Base-by-base conservation (phyloP, 805 yeast genomes). In the Barnettozyma pratensis region DNA sequence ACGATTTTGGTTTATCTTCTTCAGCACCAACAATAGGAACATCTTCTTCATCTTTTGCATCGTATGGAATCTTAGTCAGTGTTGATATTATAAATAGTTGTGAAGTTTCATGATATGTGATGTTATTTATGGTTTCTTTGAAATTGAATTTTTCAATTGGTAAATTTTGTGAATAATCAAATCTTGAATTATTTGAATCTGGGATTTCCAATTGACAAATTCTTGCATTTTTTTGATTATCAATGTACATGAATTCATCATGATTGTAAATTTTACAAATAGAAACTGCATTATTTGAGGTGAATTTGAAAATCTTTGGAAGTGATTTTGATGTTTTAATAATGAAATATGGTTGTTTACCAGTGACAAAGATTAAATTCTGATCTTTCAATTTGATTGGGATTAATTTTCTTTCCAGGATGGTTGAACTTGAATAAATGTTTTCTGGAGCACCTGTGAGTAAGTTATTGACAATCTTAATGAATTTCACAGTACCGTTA, bases 361-460 rank as follows among this genome's bases (percentile, higher is more conserved):
- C 96, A 2, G 92, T 81, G 3, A 88, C 77, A 56, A 87, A 75
- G 1, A 88, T 75, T 14, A 80, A 73, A 0, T 81, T 74, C 50
- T 74, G 72, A 1, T 83, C 87, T 53, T 77, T 77, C 42, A 81
- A 69, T 50, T 79, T 74, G 74, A 52, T 85, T 67, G 61, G 81
- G 74, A 47, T 80, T 77, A 66, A 83, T 68, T 50, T 77, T 64
- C 94, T 75, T 63, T 87, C 95, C 41, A 85, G 75, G 5, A 73
- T 73, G 1, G 84, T 85, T 51, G 52, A 65, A 49, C 77, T 73
- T 1, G 86, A 74, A 57, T 81, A 84, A 1, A 91, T 85, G 63
- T 85, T 85, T 47, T 80, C 85, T 1, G 94, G 92, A 0, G 92
- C 94, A 47, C 95, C 95, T 1, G 88, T 80, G 9, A 84, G 73